Percentiles rank a stretch among this genome's conserved stretches.
phyloP scores from a whole-genome alignment of 2,329 filamentous ascomycete genomes.

The Pestalotiopsis sp. region DNA sequence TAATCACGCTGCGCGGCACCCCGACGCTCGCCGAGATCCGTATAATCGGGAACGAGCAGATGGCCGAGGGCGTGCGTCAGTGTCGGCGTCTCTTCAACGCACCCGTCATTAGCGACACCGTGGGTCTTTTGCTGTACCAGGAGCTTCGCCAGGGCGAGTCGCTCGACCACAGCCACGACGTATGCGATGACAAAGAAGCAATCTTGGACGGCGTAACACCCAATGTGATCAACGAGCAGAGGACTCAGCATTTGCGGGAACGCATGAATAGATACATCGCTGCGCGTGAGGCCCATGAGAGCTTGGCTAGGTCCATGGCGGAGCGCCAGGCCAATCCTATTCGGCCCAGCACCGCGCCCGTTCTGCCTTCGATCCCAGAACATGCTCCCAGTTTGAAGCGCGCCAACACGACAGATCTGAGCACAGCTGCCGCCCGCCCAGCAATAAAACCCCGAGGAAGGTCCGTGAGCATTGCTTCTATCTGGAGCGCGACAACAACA shows the following conservation, averaged over 20 bases:
- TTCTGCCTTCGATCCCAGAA: not conserved
- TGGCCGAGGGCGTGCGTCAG: conserved; percentile 15
- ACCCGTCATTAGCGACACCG: conserved; percentile 23
- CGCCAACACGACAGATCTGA: not conserved
- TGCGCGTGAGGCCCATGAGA: too few relatives aligned
- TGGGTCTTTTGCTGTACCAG: conserved; percentile 22
- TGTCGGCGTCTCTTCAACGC: conserved; percentile 25
- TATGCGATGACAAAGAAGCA: not conserved
- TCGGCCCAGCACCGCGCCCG: not conserved
- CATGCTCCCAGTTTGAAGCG: not conserved
- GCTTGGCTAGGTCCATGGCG: too few relatives aligned
- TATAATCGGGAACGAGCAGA: conserved; percentile 25
- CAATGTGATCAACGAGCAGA: not conserved
- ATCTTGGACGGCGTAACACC: not conserved
- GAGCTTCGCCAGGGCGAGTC: conserved; percentile 22
- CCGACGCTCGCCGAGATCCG: conserved; percentile 24
- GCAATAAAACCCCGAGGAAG: not conserved
- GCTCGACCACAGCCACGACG: conserved; percentile 22
- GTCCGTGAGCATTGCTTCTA: not conserved
- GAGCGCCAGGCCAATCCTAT: not conserved
- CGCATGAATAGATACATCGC: conserved; percentile 9
- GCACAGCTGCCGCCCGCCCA: too few relatives aligned
- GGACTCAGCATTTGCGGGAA: not conserved
- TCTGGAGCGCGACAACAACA: too few relatives aligned
- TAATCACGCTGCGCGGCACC: conserved; percentile 16